Base-by-base conservation (phyloP, 164 flowering plant species). In the Echeveria elegans region DNA sequence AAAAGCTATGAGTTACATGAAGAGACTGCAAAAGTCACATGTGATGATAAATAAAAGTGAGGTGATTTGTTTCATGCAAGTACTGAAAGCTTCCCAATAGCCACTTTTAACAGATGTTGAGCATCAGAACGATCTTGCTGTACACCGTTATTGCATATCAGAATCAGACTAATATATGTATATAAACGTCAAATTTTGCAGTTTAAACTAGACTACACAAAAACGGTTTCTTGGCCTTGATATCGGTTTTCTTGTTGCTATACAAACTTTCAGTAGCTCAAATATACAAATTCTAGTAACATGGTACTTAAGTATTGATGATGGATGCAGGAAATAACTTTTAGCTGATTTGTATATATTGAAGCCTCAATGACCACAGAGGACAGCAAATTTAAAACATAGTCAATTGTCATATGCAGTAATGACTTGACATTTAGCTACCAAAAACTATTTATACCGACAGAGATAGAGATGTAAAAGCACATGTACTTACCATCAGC, bases 401-500 rank as follows among this genome's bases (percentile, higher is more conserved):
- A 53, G 30, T 24, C 59, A 53, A 24, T 56, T 26, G 31, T 29
- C 28, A 12, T 15, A 56, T 12, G 32, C 32, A 28, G 61, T 28
- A 56, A 28, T 9, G 60, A 56, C 28, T 32, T 18, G 14, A 15
- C 61, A 56, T 56, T 52, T 23, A 23, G 58, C 29, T 7, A 21
- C 58, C 14, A 12, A 52, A 52, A 52, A 7, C 29, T 52, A 52
- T 52, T 23, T 52, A 21, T 23, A 48, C 53, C n/a, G 28, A 34
- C 37, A 34, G n/a, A n/a, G n/a, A n/a, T n/a, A n/a, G n/a, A n/a
- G n/a, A n/a, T n/a, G n/a, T n/a, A 34, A 34, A 34, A 34, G 7
- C 6, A 14, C 19, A 11, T 28, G 37, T 34, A 28, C 66, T 34
- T 86, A 95, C 99, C 99, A 95, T 71, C 31, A 95, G 94, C 34